Evolutionary conservation across 306 rosid species (phyloP).

Genomic region (Lagenaria siceraria): DNA sequence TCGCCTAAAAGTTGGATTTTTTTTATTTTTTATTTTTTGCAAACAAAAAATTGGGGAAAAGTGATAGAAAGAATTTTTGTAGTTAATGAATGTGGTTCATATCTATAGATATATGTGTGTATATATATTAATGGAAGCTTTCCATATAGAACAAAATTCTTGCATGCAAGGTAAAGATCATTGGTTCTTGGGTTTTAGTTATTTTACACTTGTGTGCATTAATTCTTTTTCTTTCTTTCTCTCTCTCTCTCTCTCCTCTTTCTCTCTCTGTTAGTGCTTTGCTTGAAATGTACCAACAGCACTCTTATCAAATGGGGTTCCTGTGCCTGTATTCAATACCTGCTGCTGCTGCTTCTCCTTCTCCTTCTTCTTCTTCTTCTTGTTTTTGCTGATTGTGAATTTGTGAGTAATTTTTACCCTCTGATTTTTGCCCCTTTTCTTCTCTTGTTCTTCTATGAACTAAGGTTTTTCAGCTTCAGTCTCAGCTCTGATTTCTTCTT

Average conservation of each 20-base stretch:
- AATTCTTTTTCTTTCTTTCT: constrained; percentile 14
- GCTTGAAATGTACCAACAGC: constrained; percentile 33
- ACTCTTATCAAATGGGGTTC: constrained; percentile 53
- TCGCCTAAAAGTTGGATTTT: constrained; percentile 3
- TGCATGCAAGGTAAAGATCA: constrained; percentile 30
- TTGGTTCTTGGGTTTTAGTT: constrained; percentile 32
- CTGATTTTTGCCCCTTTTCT: background rate
- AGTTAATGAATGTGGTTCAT: constrained; percentile 1
- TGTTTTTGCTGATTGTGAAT: constrained; percentile 16
- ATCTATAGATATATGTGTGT: background rate
- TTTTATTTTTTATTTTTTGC: background rate
- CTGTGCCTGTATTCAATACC: constrained; percentile 2
- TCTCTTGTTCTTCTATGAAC: background rate
- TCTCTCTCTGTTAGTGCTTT: constrained; percentile 17
- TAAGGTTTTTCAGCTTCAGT: background rate
- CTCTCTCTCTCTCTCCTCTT: constrained; percentile 9
- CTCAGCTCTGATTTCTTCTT: background rate
- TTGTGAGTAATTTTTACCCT: constrained; percentile 7
- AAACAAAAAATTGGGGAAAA: background rate
- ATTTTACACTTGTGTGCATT: constrained; percentile 27
- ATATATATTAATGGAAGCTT: background rate
- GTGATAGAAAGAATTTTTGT: background rate
- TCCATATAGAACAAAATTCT: background rate
- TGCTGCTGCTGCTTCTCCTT: background rate
- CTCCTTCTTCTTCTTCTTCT: constrained; percentile 8